These are phyloP conservation scores for Penicillium lagena DNA, from an alignment of 495 filamentous ascomycete genomes.

Conservation along the genomic window DNA sequence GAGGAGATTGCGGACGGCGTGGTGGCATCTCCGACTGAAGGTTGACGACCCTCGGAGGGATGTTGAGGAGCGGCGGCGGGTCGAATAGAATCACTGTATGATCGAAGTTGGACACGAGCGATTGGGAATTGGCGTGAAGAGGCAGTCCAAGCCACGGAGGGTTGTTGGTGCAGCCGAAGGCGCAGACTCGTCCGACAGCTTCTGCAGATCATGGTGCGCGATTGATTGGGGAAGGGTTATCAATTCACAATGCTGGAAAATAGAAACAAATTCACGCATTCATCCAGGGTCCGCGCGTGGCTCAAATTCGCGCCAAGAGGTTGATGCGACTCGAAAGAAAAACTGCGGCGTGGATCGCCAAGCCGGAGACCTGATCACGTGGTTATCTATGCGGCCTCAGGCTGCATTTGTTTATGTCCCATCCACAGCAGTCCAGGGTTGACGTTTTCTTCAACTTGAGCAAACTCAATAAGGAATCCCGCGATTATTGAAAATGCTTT, in stretches of 20 bases:
- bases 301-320: not conserved
- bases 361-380: slow-evolving; percentile 33
- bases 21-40: slow-evolving; percentile 25
- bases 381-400: not conserved
- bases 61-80: slow-evolving; percentile 42
- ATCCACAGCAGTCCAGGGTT: too few species aligned
- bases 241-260: too few species aligned
- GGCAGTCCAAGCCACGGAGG: slow-evolving; percentile 21
- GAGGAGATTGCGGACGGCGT: slow-evolving; percentile 37
- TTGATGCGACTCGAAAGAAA: slow-evolving; percentile 13
- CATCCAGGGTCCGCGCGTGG: too few species aligned
- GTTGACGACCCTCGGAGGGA: slow-evolving; percentile 47
- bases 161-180: slow-evolving; percentile 25
- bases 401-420: too few species aligned
- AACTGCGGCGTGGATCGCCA: slow-evolving; percentile 41
- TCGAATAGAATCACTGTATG: slow-evolving; percentile 34
- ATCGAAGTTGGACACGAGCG: slow-evolving; percentile 30
- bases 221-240: too few species aligned
- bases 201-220: slow-evolving; percentile 40
- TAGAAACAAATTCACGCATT: too few species aligned
- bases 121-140: slow-evolving; percentile 25
- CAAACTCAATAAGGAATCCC: not conserved
- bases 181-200: slow-evolving; percentile 38
- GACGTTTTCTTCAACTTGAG: too few species aligned
- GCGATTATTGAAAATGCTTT: too few species aligned